Evolutionary conservation across 2,329 filamentous ascomycete genomes (phyloP), one percentile per base, ranked within the genome.

Genomic region (Epichloe brachyelytri): DNA sequence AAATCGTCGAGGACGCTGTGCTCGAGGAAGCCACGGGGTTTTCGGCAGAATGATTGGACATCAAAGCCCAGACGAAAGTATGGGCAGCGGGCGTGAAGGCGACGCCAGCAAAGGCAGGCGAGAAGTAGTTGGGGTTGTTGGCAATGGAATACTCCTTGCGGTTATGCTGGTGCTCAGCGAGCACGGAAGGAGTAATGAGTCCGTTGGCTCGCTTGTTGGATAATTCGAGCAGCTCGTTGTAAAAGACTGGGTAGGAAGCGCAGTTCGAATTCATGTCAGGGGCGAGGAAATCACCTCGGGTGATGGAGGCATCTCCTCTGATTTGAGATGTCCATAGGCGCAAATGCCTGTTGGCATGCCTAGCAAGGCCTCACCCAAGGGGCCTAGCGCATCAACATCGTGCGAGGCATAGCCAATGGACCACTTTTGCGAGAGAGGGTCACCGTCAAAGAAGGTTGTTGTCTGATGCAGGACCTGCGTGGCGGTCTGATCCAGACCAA

Each of bases 101-200:
- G 38, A 75, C 61, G 14, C 75, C 74, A 5, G 72, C 72, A 50
- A 73, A 69, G 0, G 73, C 75, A 0, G 72, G 71, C 50, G 73
- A 74, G 61, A 75, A 79, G 61, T 78, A 78, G 49, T 75, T 65
- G 0, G 75, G 74, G 57, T 79, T 79, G 15, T 65, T 70, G 22
- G 63, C 58, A 10, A 75, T 68, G 17, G 69, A 72, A 53, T 78
- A 26, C n/a, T 17, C 3, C 15, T 38, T 40, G 12, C 52, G 49
- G 30, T 46, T 41, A n/a, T 40, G 39, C 37, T 36, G 38, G 40
- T 34, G 20, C 12, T 40, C 44, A 10, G 52, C 22, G 1, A 50
- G n/a, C 33, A 46, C 44, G 8, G 44, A 33, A 2, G 44, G 4
- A 7, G 40, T 41, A 19, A 33, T 37, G 10, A 48, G 17, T 12